These are phyloP conservation scores for Colletotrichum sp. DNA, from an alignment of 2,329 filamentous ascomycete genomes.

Conservation along the genomic window DNA sequence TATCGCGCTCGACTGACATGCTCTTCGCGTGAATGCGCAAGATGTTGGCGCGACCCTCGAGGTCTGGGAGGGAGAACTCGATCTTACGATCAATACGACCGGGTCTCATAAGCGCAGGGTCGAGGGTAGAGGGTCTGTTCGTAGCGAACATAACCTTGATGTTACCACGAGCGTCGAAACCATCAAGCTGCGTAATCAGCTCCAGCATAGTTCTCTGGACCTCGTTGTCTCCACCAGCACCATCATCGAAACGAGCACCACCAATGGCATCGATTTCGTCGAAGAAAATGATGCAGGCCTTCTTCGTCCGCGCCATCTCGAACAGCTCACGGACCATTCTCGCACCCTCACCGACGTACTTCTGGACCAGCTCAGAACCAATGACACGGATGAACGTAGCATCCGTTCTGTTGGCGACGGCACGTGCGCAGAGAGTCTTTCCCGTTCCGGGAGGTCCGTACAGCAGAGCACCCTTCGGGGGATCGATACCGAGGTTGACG, in stretches of 20 bases:
- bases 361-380: constrained; percentile 96
- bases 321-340: constrained; percentile 99
- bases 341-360: constrained; percentile 97
- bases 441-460: constrained; percentile 98
- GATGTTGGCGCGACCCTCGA: constrained; percentile 97
- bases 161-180: constrained; percentile 95
- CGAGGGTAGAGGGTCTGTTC: constrained; percentile 92
- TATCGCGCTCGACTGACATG: constrained; percentile 99
- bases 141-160: constrained; percentile 99
- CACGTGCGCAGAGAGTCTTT: constrained; percentile 96
- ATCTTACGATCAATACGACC: constrained; percentile 99
- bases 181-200: constrained; percentile 94
- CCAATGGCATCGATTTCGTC: constrained; percentile 98
- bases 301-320: constrained; percentile 99
- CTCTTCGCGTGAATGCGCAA: constrained; percentile 98
- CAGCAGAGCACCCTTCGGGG: constrained; percentile 93
- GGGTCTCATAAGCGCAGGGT: constrained; percentile 96
- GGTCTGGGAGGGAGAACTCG: constrained; percentile 95
- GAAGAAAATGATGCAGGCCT: constrained; percentile 99
- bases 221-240: constrained; percentile 95
- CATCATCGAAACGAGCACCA: constrained; percentile 94
- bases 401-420: constrained; percentile 96
- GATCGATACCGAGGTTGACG: constrained; percentile 98
- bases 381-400: constrained; percentile 99
- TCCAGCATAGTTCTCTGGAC: constrained; percentile 98